These are phyloP conservation scores for Camillea tinctor DNA, from an alignment of 2,329 filamentous ascomycete species.

Conservation along the genomic window DNA sequence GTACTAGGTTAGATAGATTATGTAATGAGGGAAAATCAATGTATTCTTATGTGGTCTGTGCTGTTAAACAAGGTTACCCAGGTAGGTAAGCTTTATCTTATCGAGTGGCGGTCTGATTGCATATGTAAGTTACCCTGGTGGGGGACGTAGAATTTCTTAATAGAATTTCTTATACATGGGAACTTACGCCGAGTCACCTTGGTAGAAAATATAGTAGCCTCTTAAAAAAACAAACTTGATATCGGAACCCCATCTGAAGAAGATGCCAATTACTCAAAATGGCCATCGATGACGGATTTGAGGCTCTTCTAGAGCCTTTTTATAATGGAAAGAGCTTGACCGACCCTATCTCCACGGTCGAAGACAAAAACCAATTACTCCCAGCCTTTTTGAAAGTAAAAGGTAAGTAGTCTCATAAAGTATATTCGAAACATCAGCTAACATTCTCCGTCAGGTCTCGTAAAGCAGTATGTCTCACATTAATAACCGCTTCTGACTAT, in stretches of 20 bases:
- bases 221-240: not conserved
- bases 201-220: not conserved
- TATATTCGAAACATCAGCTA: conserved; percentile 15
- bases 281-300: conserved; percentile 61
- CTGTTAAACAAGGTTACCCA: not conserved
- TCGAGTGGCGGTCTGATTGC: not conserved
- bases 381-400: conserved; percentile 99
- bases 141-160: conserved; percentile 12
- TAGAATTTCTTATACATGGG: conserved; percentile 2
- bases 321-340: conserved; percentile 68
- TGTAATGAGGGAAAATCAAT: too few species aligned
- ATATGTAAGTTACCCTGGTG: conserved; percentile 14
- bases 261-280: conserved; percentile 37
- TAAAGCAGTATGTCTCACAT: conserved; percentile 68
- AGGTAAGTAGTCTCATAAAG: conserved; percentile 44
- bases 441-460: conserved; percentile 55
- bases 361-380: conserved; percentile 95
- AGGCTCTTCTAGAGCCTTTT: conserved; percentile 65
- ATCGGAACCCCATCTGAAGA: not conserved
- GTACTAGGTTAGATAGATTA: too few species aligned
- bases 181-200: conserved; percentile 15
- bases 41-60: not conserved
- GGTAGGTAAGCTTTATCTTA: not conserved
- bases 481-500: not conserved
- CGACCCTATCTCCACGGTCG: conserved; percentile 61